Evolutionary conservation across 352 stramenopile species (phyloP), one percentile per base, ranked within the genome.

Genomic region (Pythium apleroticum): DNA sequence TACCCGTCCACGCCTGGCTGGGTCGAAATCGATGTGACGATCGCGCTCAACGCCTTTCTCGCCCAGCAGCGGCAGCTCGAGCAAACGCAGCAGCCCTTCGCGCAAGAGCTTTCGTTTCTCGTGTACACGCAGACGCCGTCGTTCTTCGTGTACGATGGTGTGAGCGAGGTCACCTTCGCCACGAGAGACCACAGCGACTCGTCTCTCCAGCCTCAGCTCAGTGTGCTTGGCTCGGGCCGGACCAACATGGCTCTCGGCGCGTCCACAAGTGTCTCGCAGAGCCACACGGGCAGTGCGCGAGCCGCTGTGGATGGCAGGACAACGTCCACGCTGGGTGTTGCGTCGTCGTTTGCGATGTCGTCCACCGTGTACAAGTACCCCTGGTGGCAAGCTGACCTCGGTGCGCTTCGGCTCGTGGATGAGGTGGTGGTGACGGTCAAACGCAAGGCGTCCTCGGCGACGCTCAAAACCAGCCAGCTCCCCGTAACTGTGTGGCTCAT

Each of bases 11-110:
- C 71, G 0, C 69, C 71, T 20, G 78, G 78, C 0, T 90, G 83
- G 83, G 30, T 92, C 25, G 76, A 88, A 27, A 78, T 92, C 46
- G 83, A 92, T 46, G 75, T 92, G 24, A 92, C 83, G 11, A 52
- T 71, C n/a, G 74, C 80, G 8, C 20, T 86, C 5, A 92, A 92
- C 63, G 58, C 63, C 14, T 78, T 86, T 27, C 58, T 88, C 27
- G 64, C 77, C 2, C 49, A 68, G 31, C 72, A 78, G 68, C 49
- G 57, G 1, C 22, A 60, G 20, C 37, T 43, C 4, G 35, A 60
- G 22, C 52, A 53, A 1, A 46, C 35, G 1, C 28, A 68, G n/a
- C 39, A 65, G n/a, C 11, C 52, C 7, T 54, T 61, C 17, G 71
- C 20, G 1, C 35, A 15, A 3, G 58, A 60, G 5, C 19, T 92